phyloP scores from a whole-genome alignment of 352 stramenopile genomes.

The Lagenidium giganteum region DNA sequence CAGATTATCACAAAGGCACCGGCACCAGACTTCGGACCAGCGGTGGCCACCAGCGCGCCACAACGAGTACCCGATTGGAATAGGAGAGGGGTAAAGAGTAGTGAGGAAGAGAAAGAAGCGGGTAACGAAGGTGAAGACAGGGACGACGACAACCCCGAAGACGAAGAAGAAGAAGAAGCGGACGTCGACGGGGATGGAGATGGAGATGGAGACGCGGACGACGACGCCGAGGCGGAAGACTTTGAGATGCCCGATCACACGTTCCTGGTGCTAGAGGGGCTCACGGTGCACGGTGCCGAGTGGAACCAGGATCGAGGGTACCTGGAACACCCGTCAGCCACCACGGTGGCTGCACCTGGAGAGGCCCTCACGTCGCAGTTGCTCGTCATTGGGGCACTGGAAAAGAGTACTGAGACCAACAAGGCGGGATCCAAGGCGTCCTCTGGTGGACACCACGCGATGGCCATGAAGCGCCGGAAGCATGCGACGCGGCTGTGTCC shows the following conservation, averaged over 20 bases:
- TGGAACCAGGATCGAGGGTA: conserved; percentile 23
- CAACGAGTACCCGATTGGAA: no score
- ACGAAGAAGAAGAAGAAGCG: conserved; percentile 1
- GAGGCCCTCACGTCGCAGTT: no score
- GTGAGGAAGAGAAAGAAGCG: conserved; percentile 10
- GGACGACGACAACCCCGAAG: conserved; percentile 1
- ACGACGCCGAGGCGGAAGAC: neutral
- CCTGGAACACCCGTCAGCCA: conserved; percentile 5
- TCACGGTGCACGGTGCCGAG: conserved; percentile 22
- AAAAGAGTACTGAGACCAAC: no score
- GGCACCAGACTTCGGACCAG: no score
- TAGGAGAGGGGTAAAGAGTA: no score
- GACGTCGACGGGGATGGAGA: no score
- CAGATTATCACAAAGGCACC: no score
- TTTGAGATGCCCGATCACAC: conserved; percentile 9
- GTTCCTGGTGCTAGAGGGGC: conserved; percentile 23
- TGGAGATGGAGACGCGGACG: neutral
- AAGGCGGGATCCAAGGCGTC: no score
- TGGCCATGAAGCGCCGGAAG: neutral
- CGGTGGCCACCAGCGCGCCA: no score
- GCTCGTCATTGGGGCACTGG: no score
- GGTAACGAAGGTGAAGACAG: conserved; percentile 7
- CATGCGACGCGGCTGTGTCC: conserved; percentile 8
- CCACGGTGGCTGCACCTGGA: no score
- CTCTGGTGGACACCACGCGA: no score